These are phyloP conservation scores for Cryomyces antarcticus DNA, from an alignment of 495 filamentous ascomycete genomes.

Conservation along the genomic window DNA sequence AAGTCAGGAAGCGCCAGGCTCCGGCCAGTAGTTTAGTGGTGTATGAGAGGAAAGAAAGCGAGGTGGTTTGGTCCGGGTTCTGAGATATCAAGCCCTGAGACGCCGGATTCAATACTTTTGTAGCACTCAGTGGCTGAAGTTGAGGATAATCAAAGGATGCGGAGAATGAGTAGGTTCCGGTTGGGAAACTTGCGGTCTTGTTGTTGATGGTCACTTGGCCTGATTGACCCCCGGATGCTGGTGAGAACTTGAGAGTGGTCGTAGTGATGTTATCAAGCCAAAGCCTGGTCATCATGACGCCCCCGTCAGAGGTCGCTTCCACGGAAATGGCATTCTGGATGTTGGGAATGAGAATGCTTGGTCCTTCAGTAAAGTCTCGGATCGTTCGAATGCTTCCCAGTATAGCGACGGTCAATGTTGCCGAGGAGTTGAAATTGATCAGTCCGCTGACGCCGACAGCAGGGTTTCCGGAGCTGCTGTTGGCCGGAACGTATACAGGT, in stretches of 20 bases:
- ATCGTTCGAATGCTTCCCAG: constrained; percentile 40
- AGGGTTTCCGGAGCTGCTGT: constrained; percentile 18
- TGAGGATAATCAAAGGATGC: constrained; percentile 43
- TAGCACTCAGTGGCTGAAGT: constrained; percentile 27
- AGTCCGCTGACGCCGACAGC: constrained; percentile 29
- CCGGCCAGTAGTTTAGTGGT: constrained; percentile 39
- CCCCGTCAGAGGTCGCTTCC: constrained; percentile 17
- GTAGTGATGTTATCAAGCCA: constrained; percentile 45
- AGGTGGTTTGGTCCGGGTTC: constrained; percentile 25
- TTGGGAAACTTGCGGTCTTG: constrained; percentile 23
- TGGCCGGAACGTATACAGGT: constrained; percentile 17
- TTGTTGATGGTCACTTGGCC: constrained; percentile 19
- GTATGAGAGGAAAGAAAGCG: constrained; percentile 43
- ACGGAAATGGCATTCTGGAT: constrained; percentile 34
- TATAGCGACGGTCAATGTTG: constrained; percentile 30
- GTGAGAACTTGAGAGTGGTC: constrained; percentile 26
- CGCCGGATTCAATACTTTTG: constrained; percentile 27
- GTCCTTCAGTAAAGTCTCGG: constrained; percentile 39
- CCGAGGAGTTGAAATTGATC: constrained; percentile 34
- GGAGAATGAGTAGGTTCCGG: constrained; percentile 35
- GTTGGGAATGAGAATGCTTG: constrained; percentile 26
- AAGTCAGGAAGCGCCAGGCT: constrained; percentile 47
- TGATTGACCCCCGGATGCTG: constrained; percentile 11
- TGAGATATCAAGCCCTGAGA: constrained; percentile 26
- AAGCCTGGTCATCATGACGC: constrained; percentile 25